A percentile compares a stretch with the other conserved stretches of the same genome.
These are phyloP conservation scores for Cadophora malorum DNA, from an alignment of 2,329 filamentous ascomycete species.

Conservation along the genomic window DNA sequence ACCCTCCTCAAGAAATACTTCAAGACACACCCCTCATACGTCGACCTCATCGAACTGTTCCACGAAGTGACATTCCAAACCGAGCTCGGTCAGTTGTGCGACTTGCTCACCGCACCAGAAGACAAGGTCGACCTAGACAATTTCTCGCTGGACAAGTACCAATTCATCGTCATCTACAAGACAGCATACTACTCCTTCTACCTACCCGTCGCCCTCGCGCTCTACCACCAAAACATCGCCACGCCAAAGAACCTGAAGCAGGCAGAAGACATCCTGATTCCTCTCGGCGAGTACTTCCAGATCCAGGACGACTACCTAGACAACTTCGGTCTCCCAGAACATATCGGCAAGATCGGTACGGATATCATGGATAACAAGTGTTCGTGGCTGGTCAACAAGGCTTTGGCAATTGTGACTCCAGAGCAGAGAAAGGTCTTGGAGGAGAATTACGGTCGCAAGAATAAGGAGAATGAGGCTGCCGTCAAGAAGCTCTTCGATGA, in stretches of 20 bases:
- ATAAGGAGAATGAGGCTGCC: slow-evolving; percentile 79
- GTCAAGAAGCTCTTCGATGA: slow-evolving; percentile 92
- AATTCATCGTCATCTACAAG: slow-evolving; percentile 99
- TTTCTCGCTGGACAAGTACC: slow-evolving; percentile 95
- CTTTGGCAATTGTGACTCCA: slow-evolving; percentile 77
- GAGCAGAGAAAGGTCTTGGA: slow-evolving; percentile 90
- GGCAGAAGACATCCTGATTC: slow-evolving; percentile 90
- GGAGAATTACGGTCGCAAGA: slow-evolving; percentile 93
- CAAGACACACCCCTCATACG: slow-evolving; percentile 82
- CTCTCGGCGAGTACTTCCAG: slow-evolving; percentile 99
- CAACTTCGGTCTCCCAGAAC: slow-evolving; percentile 90
- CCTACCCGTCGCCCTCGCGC: slow-evolving; percentile 89
- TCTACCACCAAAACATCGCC: slow-evolving; percentile 84
- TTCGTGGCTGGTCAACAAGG: slow-evolving; percentile 97
- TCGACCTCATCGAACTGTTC: slow-evolving; percentile 94
- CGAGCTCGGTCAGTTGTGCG: slow-evolving; percentile 92
- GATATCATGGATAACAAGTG: slow-evolving; percentile 99
- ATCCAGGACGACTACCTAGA: slow-evolving; percentile 99
- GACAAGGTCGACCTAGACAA: slow-evolving; percentile 91
- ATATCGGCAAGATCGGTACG: slow-evolving; percentile 98
- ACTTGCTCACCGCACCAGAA: slow-evolving; percentile 94
- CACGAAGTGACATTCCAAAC: slow-evolving; percentile 94
- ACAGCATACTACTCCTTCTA: slow-evolving; percentile 99
- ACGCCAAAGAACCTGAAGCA: slow-evolving; percentile 88
- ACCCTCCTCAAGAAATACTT: slow-evolving; percentile 93